Percentiles rank a stretch among this genome's conserved stretches.
These are phyloP conservation scores for Pyrenochaeta sp. DNA, from an alignment of 2,329 filamentous ascomycete genomes.

Conservation along the genomic window DNA sequence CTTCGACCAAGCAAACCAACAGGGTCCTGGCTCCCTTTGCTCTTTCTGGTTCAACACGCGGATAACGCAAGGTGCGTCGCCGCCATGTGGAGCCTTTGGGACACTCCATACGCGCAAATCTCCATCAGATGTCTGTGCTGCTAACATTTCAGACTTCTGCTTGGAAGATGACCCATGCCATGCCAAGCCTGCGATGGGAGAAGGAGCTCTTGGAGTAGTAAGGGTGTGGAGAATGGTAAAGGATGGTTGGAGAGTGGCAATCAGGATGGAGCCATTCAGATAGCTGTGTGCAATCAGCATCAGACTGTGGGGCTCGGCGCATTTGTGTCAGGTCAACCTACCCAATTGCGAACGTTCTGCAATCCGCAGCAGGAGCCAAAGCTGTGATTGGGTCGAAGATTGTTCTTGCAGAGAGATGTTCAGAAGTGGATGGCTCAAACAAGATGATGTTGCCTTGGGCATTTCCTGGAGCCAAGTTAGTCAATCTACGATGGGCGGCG, in stretches of 20 bases:
- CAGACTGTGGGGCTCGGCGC: slow-evolving; percentile 1
- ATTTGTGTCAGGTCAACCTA: slow-evolving; percentile 53
- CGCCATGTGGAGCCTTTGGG: slow-evolving; percentile 75
- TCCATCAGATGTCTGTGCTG: slow-evolving; percentile 88
- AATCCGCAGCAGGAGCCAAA: slow-evolving; percentile 86
- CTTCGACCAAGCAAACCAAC: slow-evolving; percentile 99
- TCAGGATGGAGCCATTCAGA: slow-evolving; percentile 90
- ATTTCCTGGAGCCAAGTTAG: slow-evolving; percentile 70
- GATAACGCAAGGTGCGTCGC: slow-evolving; percentile 85
- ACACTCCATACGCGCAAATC: slow-evolving; percentile 97
- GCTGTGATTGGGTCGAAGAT: slow-evolving; percentile 97
- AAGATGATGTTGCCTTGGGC: slow-evolving; percentile 91
- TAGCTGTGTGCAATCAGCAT: slow-evolving; percentile 67
- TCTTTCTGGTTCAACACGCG: slow-evolving; percentile 84
- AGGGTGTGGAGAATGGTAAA: slow-evolving; percentile 96
- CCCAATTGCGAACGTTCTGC: slow-evolving; percentile 95
- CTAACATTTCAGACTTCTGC: slow-evolving; percentile 97
- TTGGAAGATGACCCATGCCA: slow-evolving; percentile 98
- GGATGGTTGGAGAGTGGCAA: slow-evolving; percentile 86
- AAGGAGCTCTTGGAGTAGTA: slow-evolving; percentile 82
- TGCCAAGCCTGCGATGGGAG: slow-evolving; percentile 83
- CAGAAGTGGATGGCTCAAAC: slow-evolving; percentile 91
- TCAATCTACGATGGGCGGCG: slow-evolving; percentile 9
- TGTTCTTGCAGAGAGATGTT: slow-evolving; percentile 89
- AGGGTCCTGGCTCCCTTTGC: slow-evolving; percentile 75